A percentile compares a stretch with the other conserved stretches of the same genome.
Conservation (phyloP, 1,284 basidiomycete genomes). For the Trichosporon sp. region DNA sequence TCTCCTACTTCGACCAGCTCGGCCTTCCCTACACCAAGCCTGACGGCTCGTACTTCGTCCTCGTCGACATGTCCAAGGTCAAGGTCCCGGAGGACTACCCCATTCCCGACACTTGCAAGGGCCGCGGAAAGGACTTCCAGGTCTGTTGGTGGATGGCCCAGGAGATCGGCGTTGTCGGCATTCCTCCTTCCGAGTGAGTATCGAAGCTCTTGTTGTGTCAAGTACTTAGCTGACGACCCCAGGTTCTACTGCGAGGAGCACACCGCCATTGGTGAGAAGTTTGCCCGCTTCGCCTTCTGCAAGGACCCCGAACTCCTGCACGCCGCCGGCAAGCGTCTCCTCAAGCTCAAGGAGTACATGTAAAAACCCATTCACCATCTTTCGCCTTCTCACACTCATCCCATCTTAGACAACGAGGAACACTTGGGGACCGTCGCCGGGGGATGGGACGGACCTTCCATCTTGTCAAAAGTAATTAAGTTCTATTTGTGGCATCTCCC, state of each 20-base stretch:
- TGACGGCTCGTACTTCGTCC: constrained; percentile 81
- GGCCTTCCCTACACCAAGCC: constrained; percentile 83
- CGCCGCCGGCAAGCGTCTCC: constrained; percentile 68
- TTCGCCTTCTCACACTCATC: neutral
- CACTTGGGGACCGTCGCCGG: neutral
- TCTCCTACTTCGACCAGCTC: constrained; percentile 71
- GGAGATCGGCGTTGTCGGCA: constrained; percentile 81
- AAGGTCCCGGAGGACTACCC: constrained; percentile 77
- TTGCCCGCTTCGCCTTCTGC: constrained; percentile 85
- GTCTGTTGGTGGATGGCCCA: constrained; percentile 86
- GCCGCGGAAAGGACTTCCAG: constrained; percentile 82
- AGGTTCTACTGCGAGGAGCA: constrained; percentile 88
- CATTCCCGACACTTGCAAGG: constrained; percentile 68
- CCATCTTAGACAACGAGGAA: neutral
- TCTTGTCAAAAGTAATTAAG: neutral
- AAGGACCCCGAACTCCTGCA: constrained; percentile 79
- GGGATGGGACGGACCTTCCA: neutral
- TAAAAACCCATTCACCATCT: neutral
- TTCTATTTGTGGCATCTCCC: neutral
- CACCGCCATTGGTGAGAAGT: constrained; percentile 73
- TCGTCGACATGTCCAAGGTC: constrained; percentile 78
- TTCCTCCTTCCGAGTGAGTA: constrained; percentile 74
- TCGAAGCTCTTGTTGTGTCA: neutral
- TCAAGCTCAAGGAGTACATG: constrained; percentile 63
- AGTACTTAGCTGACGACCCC: neutral